Base-by-base conservation (phyloP, 2,329 filamentous ascomycete genomes). In the Fusarium tuaranense region DNA sequence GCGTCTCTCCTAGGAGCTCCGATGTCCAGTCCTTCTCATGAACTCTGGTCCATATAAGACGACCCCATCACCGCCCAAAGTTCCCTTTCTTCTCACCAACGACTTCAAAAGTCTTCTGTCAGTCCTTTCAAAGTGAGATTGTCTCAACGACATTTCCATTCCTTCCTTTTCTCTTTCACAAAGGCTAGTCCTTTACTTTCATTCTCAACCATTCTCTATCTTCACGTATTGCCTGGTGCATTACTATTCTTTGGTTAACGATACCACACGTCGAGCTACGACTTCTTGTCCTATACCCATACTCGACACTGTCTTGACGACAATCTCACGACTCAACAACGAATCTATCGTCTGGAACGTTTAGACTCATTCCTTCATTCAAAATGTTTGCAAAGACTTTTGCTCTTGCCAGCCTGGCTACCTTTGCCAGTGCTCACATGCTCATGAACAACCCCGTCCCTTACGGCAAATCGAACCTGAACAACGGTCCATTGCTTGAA, bases 351-450 rank as follows among this genome's bases (percentile, higher is more conserved):
- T 82, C 80, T 65, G 80, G 81, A 74, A 82, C 81, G 80, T 58
- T 74, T 73, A 78, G 76, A 78, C 53, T 70, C 61, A 55, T 41
- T 41, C 57, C 44, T 12, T 74, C 70, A 62, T 61, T 86, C 84
- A 89, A 83, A 78, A 89, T 90, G 88, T 83, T 85, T 78, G 80
- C 85, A 63, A 88, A 88, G 78, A 81, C 86, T 75, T 78, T 90
- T 72, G 82, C 89, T 63, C 66, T 86, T 53, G 79, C 85, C 89
- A 88, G 90, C 80, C 82, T 95, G 79, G 87, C 88, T 76, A 84
- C 90, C 70, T 76, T 89, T 65, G 89, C 87, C 77, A 88, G 90
- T 60, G 94, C 93, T 51, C 97, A 98, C 83, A 93, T 98, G 88
- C 85, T 89, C 46, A 92, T 98, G 87, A 84, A 79, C 63, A 87